Conservation (phyloP, 78 protist genomes). For the Polysphondylium violaceum region DNA sequence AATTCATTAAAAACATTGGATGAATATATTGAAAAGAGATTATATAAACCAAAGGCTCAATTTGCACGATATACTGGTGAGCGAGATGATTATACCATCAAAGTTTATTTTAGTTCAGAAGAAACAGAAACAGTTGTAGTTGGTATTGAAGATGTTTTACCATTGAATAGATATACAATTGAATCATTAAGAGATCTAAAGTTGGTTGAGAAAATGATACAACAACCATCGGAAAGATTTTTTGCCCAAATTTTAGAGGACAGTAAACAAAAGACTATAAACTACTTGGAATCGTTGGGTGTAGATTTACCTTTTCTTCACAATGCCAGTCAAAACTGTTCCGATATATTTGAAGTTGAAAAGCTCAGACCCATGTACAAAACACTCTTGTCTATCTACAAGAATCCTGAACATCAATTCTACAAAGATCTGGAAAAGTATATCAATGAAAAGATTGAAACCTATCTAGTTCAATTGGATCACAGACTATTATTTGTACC, state of each 20-base stretch:
- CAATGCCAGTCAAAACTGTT: not conserved
- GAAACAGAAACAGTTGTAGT: slow-evolving; percentile 43
- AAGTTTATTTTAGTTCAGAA: slow-evolving; percentile 45
- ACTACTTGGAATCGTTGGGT: slow-evolving; percentile 16
- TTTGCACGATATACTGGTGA: slow-evolving; percentile 76
- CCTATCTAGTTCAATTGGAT: slow-evolving; percentile 18
- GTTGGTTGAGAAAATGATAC: slow-evolving; percentile 10
- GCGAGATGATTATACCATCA: slow-evolving; percentile 20
- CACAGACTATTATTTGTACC: slow-evolving; percentile 52
- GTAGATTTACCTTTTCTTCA: slow-evolving; percentile 21
- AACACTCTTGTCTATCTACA: not conserved
- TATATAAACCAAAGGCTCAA: slow-evolving; percentile 37
- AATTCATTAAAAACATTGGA: slow-evolving; percentile 1
- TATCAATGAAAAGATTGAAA: slow-evolving; percentile 24
- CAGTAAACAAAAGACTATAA: slow-evolving; percentile 20
- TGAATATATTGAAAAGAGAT: slow-evolving; percentile 29
- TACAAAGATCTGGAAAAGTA: slow-evolving; percentile 25
- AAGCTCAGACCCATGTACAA: slow-evolving; percentile 5
- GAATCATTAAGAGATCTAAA: slow-evolving; percentile 26
- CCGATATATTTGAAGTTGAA: slow-evolving; percentile 10
- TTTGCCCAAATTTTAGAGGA: slow-evolving; percentile 44
- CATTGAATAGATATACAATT: slow-evolving; percentile 10
- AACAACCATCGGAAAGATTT: slow-evolving; percentile 47
- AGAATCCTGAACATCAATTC: slow-evolving; percentile 23
- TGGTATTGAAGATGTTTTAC: slow-evolving; percentile 69